Conservation (phyloP, 1,139 yeast genomes). For the Debaryomyces fabryi region DNA sequence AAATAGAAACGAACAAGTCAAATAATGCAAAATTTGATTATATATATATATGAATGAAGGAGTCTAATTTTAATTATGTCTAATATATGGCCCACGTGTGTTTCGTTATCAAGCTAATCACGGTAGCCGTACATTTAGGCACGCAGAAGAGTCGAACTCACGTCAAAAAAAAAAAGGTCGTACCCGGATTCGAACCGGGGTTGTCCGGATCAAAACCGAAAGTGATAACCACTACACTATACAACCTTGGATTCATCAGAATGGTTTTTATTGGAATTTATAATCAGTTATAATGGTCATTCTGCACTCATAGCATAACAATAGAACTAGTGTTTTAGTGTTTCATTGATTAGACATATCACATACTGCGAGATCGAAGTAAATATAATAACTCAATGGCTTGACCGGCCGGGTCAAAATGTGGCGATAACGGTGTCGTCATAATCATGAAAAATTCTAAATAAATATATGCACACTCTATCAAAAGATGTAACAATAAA, state of each 20-base stretch:
- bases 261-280: not conserved
- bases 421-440: not conserved
- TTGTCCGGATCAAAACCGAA: conserved; percentile 70
- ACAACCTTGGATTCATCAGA: conserved; percentile 20
- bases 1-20: not conserved
- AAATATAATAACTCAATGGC: not conserved
- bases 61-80: not conserved
- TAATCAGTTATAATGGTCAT: not conserved
- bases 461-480: not conserved
- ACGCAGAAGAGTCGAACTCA: no score
- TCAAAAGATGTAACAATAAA: not conserved
- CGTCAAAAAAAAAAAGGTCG: conserved; percentile 61
- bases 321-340: no score
- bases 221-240: conserved; percentile 52
- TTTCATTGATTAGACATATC: no score
- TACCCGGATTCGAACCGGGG: conserved; percentile 98
- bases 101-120: not conserved
- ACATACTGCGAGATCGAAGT: not conserved
- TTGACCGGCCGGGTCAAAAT: not conserved
- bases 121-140: not conserved
- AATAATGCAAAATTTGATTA: not conserved
- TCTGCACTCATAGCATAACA: not conserved
- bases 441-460: not conserved
- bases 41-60: not conserved
- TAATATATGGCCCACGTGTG: conserved; percentile 6